These are phyloP conservation scores for Eimeria praecox DNA, from an alignment of 169 alveolate genomes.

Conservation along the genomic window DNA sequence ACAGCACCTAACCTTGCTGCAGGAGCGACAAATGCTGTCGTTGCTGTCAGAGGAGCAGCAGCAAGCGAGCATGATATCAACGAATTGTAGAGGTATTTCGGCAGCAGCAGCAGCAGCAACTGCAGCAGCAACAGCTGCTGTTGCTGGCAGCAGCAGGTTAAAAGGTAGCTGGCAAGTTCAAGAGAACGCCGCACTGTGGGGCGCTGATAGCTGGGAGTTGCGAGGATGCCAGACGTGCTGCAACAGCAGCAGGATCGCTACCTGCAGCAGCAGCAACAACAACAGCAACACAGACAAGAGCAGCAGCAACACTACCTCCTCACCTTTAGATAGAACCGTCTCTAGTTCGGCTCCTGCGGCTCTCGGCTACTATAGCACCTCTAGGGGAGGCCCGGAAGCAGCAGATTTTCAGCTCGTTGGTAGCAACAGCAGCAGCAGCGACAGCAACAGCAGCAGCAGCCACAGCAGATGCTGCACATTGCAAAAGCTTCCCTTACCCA, in stretches of 20 bases:
- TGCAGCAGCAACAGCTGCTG: constrained; percentile 11
- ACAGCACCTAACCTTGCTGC: neutral
- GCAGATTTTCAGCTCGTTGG: neutral
- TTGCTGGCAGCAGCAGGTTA: constrained; percentile 7
- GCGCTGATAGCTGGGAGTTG: neutral
- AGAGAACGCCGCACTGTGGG: constrained; percentile 15
- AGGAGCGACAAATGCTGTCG: neutral
- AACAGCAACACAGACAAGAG: constrained; percentile 7
- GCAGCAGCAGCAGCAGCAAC: neutral
- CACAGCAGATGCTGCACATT: constrained; percentile 11
- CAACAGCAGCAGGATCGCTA: constrained; percentile 46
- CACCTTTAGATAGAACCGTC: constrained; percentile 4
- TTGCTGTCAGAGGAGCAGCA: constrained; percentile 34
- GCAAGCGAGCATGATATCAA: neutral
- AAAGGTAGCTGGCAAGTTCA: neutral
- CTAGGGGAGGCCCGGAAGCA: neutral
- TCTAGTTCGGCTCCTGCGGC: constrained; percentile 42
- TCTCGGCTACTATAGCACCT: neutral
- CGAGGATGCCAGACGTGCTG: constrained; percentile 30
- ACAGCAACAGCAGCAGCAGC: constrained; percentile 54
- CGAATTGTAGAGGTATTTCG: neutral
- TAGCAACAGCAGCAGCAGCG: constrained; percentile 38
- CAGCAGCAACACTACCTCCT: neutral
- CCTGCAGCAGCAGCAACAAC: constrained; percentile 7
- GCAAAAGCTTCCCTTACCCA: neutral